A percentile compares a stretch with the other conserved stretches of the same genome.
Evolutionary conservation across 2,329 filamentous ascomycete species (phyloP).

Genomic region (Coleophoma eucalyptorum): DNA sequence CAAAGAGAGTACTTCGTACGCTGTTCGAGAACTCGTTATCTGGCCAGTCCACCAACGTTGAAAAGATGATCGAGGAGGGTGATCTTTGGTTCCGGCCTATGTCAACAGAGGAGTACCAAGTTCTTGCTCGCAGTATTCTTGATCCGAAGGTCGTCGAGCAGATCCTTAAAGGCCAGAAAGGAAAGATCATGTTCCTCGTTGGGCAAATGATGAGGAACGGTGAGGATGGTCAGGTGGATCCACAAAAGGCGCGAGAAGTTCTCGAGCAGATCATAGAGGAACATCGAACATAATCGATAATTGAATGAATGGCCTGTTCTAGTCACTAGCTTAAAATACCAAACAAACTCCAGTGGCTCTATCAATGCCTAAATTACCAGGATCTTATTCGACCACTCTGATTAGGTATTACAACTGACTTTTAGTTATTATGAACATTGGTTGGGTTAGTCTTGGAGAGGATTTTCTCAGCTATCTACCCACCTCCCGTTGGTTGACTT

Average conservation of each 20-base stretch:
- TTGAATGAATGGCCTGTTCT: too few species aligned
- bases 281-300: not conserved
- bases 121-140: slow-evolving; percentile 49
- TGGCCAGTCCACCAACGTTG: slow-evolving; percentile 33
- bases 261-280: slow-evolving; percentile 43
- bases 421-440: too few species aligned
- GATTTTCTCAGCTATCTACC: too few species aligned
- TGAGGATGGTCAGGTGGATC: slow-evolving; percentile 58
- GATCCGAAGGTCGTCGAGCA: slow-evolving; percentile 53
- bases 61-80: slow-evolving; percentile 52
- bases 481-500: too few species aligned
- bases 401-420: too few species aligned
- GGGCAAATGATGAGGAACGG: slow-evolving; percentile 64
- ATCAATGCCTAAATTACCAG: too few species aligned
- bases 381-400: not conserved
- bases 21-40: slow-evolving; percentile 42
- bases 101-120: slow-evolving; percentile 49
- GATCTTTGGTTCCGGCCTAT: slow-evolving; percentile 51
- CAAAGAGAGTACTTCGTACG: slow-evolving; percentile 53
- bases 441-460: too few species aligned
- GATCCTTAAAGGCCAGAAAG: slow-evolving; percentile 55
- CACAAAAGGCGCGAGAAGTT: slow-evolving; percentile 50
- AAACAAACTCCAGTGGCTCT: not conserved
- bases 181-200: slow-evolving; percentile 66
- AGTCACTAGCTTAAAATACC: not conserved